A percentile compares a stretch with the other conserved stretches of the same genome.
Conservation (phyloP, 2,329 filamentous ascomycete genomes). For the Beauveria sp. region DNA sequence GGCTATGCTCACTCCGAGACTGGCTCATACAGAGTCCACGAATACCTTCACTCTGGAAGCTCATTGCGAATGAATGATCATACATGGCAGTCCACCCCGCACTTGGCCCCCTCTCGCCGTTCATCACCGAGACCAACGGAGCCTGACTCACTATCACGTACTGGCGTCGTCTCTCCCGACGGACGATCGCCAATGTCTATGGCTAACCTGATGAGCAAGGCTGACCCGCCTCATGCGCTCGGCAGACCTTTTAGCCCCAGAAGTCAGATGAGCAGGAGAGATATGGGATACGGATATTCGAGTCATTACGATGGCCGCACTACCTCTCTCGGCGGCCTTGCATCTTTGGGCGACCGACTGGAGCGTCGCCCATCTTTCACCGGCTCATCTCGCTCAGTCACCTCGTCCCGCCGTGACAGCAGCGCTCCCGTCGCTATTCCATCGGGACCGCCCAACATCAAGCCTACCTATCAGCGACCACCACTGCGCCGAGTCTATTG, state of each 20-base stretch:
- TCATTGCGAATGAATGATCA: not conserved
- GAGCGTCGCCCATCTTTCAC: constrained; percentile 1
- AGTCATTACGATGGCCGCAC: not conserved
- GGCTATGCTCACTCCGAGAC: not conserved
- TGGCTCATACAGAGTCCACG: not conserved
- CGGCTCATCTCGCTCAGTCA: constrained; percentile 1
- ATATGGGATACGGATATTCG: not conserved
- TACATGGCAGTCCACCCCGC: not conserved
- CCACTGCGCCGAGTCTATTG: constrained; percentile 70
- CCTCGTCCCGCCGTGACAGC: constrained; percentile 4
- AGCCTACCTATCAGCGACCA: constrained; percentile 41
- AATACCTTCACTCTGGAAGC: not conserved
- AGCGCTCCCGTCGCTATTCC: constrained; percentile 6
- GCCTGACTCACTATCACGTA: not conserved
- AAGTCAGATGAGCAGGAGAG: not conserved
- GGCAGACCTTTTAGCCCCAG: not conserved
- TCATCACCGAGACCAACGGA: constrained; percentile 7
- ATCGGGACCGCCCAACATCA: constrained; percentile 15
- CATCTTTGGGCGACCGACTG: not conserved
- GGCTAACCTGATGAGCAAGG: not conserved
- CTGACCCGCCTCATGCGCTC: not conserved
- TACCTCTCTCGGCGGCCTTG: not conserved
- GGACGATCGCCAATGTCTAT: constrained; percentile 5
- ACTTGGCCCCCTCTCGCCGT: not conserved
- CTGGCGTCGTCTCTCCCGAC: not conserved